These are phyloP conservation scores for Vinca minor DNA, from an alignment of 257 asterid genomes.

Conservation along the genomic window DNA sequence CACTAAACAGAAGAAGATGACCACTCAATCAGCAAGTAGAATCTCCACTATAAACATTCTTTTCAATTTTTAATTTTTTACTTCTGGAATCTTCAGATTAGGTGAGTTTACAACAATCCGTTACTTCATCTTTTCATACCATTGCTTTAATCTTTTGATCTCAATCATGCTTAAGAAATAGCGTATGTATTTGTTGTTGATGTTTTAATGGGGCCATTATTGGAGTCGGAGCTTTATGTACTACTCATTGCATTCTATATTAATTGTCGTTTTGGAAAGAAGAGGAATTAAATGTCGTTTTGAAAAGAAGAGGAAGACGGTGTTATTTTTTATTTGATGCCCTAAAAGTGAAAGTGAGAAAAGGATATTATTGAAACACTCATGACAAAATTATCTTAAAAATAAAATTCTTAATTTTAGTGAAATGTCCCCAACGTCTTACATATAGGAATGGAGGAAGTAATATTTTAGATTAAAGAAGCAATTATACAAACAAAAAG, in stretches of 20 bases:
- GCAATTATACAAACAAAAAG: neutral
- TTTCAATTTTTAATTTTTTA: too few species aligned
- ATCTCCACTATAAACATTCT: neutral
- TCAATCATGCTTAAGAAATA: constrained; percentile 2
- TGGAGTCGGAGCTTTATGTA: neutral
- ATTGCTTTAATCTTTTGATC: neutral
- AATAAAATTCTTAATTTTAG: too few species aligned
- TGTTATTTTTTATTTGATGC: too few species aligned
- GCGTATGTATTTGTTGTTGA: neutral
- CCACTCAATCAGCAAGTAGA: neutral
- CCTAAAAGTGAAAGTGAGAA: too few species aligned
- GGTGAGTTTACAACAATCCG: neutral
- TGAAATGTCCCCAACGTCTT: too few species aligned
- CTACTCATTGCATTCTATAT: too few species aligned
- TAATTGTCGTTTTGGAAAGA: too few species aligned
- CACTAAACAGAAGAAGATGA: neutral
- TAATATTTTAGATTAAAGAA: neutral
- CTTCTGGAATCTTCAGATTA: neutral
- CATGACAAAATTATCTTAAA: too few species aligned
- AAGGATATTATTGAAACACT: too few species aligned
- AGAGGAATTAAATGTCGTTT: too few species aligned
- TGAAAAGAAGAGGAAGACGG: too few species aligned
- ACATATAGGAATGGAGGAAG: too few species aligned
- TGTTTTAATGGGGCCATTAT: constrained; percentile 1
- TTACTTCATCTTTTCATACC: neutral